Conservation (phyloP, 2,329 filamentous ascomycete genomes). For the Fusarium palustre region DNA sequence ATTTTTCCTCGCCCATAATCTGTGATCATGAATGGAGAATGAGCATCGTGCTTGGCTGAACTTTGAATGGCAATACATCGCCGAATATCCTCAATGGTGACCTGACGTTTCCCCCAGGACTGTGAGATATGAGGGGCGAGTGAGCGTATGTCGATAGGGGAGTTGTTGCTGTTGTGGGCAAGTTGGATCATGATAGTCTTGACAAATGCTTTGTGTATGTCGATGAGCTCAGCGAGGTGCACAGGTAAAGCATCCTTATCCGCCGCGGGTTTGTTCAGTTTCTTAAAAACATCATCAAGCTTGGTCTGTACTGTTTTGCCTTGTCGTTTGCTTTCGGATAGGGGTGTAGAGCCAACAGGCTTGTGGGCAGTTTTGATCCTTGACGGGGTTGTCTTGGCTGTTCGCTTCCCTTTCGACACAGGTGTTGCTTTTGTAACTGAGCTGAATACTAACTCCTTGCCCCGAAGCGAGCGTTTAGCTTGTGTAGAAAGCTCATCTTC, state of each 20-base stretch:
- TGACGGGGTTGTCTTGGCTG: conserved; percentile 48
- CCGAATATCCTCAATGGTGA: conserved; percentile 73
- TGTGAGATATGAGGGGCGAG: conserved; percentile 73
- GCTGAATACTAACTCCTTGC: conserved; percentile 39
- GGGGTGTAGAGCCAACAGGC: conserved; percentile 49
- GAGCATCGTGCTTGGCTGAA: conserved; percentile 48
- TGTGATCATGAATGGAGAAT: conserved; percentile 58
- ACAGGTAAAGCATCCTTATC: conserved; percentile 56
- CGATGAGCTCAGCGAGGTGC: conserved; percentile 69
- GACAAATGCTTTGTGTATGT: conserved; percentile 74
- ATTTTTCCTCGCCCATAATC: conserved; percentile 67
- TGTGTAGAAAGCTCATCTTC: conserved; percentile 45
- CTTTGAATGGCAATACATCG: conserved; percentile 73
- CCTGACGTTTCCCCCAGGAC: conserved; percentile 78
- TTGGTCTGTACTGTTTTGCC: conserved; percentile 50
- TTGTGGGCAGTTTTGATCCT: conserved; percentile 48
- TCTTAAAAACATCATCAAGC: conserved; percentile 57
- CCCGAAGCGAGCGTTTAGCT: conserved; percentile 48
- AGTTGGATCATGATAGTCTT: conserved; percentile 76
- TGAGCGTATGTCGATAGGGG: conserved; percentile 71
- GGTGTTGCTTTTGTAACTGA: conserved; percentile 12
- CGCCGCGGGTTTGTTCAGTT: conserved; percentile 42
- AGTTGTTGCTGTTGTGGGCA: conserved; percentile 73
- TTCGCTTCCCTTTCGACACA: conserved; percentile 49
- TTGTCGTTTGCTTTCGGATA: conserved; percentile 48